These are phyloP conservation scores for Coniosporium tulheliwenetii DNA, from an alignment of 2,329 filamentous ascomycete genomes.

Conservation along the genomic window DNA sequence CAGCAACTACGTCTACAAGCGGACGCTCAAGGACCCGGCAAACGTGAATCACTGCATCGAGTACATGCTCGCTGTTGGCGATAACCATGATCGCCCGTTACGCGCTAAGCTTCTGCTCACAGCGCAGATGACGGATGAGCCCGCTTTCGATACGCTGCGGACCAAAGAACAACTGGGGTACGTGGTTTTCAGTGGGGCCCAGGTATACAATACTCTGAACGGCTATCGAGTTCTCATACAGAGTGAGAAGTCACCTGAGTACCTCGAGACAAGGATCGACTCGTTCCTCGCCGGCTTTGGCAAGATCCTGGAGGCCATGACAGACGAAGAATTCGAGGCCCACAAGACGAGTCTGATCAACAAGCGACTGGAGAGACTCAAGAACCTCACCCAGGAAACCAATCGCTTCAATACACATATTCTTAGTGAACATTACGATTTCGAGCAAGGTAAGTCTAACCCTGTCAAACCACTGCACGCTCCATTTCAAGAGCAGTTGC, in stretches of 20 bases:
- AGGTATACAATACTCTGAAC: constrained; percentile 54
- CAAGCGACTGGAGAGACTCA: constrained; percentile 76
- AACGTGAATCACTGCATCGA: constrained; percentile 53
- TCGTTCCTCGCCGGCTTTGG: constrained; percentile 59
- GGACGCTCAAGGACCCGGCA: constrained; percentile 64
- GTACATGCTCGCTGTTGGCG: constrained; percentile 27
- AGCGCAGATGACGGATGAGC: constrained; percentile 83
- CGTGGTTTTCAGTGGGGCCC: constrained; percentile 74
- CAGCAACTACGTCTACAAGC: constrained; percentile 71
- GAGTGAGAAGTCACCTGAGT: constrained; percentile 71
- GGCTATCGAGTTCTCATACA: constrained; percentile 86
- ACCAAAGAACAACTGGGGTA: constrained; percentile 98
- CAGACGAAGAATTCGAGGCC: constrained; percentile 68
- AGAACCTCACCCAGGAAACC: constrained; percentile 79
- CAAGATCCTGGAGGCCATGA: constrained; percentile 56
- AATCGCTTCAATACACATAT: constrained; percentile 75
- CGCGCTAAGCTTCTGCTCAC: constrained; percentile 69
- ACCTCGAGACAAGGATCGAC: constrained; percentile 78
- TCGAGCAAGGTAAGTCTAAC: constrained; percentile 54
- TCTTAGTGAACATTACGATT: constrained; percentile 74
- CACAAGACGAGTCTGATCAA: constrained; percentile 84
- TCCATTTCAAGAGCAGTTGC: not conserved
- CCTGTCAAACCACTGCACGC: not conserved
- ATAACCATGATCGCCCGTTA: constrained; percentile 42
- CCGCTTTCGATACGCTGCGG: constrained; percentile 82